Conservation (phyloP, 2,329 filamentous ascomycete genomes). For the Neonectria coccinea region DNA sequence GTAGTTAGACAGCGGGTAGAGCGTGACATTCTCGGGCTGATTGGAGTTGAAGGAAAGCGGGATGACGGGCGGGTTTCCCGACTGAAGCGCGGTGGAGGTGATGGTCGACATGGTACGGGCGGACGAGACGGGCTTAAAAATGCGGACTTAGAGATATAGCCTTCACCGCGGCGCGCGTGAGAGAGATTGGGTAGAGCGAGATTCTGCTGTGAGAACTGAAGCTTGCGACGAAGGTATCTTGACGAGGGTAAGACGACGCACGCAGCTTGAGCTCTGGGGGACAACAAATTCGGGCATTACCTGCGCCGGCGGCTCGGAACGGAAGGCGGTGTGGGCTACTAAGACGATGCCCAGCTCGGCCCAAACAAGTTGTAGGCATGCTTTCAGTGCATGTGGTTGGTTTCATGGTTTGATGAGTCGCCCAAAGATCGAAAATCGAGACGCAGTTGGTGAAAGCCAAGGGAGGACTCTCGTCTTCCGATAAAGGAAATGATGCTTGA, state of each 20-base stretch:
- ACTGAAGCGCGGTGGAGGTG: slow-evolving; percentile 79
- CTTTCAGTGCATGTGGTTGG: background rate
- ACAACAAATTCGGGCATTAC: slow-evolving; percentile 29
- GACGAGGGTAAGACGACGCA: slow-evolving; percentile 7
- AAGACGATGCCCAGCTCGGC: background rate
- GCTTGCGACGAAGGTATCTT: slow-evolving; percentile 8
- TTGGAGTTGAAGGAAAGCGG: slow-evolving; percentile 88
- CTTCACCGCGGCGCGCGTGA: background rate
- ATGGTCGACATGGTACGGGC: slow-evolving; percentile 80
- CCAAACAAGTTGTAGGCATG: background rate
- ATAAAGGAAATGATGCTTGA: too few relatives aligned
- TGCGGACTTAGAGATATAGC: background rate
- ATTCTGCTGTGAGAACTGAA: background rate
- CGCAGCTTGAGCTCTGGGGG: slow-evolving; percentile 14
- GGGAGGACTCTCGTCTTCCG: background rate
- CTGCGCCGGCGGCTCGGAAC: slow-evolving; percentile 11
- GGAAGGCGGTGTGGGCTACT: slow-evolving; percentile 31
- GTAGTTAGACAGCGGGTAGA: slow-evolving; percentile 98
- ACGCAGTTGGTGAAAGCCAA: background rate
- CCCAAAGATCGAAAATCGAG: too few relatives aligned
- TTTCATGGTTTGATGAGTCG: too few relatives aligned
- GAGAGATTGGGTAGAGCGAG: background rate
- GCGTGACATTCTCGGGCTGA: slow-evolving; percentile 88
- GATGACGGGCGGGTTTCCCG: slow-evolving; percentile 80
- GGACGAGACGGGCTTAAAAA: background rate